phyloP scores from a whole-genome alignment of 2,329 filamentous ascomycete species.

The Penicillium sp. region DNA sequence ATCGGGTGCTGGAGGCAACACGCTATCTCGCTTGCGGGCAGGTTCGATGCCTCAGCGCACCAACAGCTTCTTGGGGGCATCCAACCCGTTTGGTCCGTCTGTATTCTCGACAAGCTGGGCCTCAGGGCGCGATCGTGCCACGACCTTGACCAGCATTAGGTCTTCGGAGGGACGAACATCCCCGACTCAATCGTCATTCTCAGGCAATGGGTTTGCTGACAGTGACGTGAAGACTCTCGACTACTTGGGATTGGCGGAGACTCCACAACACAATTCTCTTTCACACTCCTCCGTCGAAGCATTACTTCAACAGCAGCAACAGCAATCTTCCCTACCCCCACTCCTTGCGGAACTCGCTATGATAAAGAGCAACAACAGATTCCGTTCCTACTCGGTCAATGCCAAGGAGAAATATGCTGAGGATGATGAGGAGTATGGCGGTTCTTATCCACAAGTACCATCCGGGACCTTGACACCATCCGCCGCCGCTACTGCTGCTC shows the following conservation, averaged over 20 bases:
- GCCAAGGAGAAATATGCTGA: slow-evolving; percentile 96
- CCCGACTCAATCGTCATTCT: slow-evolving; percentile 80
- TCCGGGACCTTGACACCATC: slow-evolving; percentile 59
- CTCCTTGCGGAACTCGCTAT: slow-evolving; percentile 73
- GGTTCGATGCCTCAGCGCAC: slow-evolving; percentile 91
- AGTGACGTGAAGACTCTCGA: slow-evolving; percentile 90
- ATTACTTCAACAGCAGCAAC: slow-evolving; percentile 43
- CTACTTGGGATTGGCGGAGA: slow-evolving; percentile 91
- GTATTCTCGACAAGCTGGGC: slow-evolving; percentile 87
- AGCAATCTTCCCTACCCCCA: slow-evolving; percentile 50
- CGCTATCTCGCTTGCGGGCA: slow-evolving; percentile 79
- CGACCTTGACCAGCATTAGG: slow-evolving; percentile 83
- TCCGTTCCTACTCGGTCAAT: slow-evolving; percentile 97
- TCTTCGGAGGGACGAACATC: slow-evolving; percentile 85
- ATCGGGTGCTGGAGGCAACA: slow-evolving; percentile 54
- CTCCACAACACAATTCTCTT: slow-evolving; percentile 73
- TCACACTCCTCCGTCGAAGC: slow-evolving; percentile 57
- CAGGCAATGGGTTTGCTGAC: slow-evolving; percentile 77
- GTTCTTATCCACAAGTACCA: slow-evolving; percentile 53
- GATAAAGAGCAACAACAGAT: slow-evolving; percentile 76
- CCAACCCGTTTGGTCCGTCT: slow-evolving; percentile 76
- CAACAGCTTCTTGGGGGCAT: slow-evolving; percentile 55
- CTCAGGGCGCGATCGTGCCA: slow-evolving; percentile 72
- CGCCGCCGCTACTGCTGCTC: slow-evolving; percentile 54
- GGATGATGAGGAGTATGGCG: slow-evolving; percentile 72